Evolutionary conservation across 352 stramenopile species (phyloP).

Genomic region (Globisporangium echinulatum): DNA sequence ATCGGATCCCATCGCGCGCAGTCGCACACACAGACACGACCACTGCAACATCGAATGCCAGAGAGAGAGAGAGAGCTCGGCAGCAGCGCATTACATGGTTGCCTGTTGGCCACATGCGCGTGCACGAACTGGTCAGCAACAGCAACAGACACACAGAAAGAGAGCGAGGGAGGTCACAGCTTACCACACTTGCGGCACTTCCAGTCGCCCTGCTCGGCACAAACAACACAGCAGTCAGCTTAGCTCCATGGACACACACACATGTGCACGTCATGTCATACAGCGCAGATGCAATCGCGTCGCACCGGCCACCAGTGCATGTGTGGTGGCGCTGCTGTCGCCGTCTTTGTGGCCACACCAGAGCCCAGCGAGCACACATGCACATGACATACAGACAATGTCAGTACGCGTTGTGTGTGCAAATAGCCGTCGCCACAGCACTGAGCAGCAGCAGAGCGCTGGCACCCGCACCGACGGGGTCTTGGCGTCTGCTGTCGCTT

Average conservation of each 20-base stretch:
- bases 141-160: neutral
- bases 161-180: neutral
- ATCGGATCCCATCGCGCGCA: no score
- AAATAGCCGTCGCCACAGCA: neutral
- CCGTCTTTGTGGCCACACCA: slow-evolving; percentile 7
- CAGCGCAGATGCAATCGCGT: neutral
- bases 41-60: no score
- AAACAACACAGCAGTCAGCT: slow-evolving; percentile 13
- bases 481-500: slow-evolving; percentile 4
- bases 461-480: slow-evolving; percentile 17
- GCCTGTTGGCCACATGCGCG: slow-evolving; percentile 14
- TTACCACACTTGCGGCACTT: slow-evolving; percentile 72
- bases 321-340: slow-evolving; percentile 53
- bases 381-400: no score
- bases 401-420: no score
- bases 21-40: no score
- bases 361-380: no score
- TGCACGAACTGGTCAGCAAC: slow-evolving; percentile 6
- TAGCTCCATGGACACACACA: slow-evolving; percentile 1
- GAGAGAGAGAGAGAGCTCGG: neutral
- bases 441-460: slow-evolving; percentile 11
- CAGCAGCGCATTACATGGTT: slow-evolving; percentile 36
- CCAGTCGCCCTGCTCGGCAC: slow-evolving; percentile 53
- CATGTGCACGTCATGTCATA: neutral
- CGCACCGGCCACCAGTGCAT: slow-evolving; percentile 78